A percentile compares a stretch with the other conserved stretches of the same genome.
Conservation (phyloP, 2,329 filamentous ascomycete species). For the Epichloe bromicola region DNA sequence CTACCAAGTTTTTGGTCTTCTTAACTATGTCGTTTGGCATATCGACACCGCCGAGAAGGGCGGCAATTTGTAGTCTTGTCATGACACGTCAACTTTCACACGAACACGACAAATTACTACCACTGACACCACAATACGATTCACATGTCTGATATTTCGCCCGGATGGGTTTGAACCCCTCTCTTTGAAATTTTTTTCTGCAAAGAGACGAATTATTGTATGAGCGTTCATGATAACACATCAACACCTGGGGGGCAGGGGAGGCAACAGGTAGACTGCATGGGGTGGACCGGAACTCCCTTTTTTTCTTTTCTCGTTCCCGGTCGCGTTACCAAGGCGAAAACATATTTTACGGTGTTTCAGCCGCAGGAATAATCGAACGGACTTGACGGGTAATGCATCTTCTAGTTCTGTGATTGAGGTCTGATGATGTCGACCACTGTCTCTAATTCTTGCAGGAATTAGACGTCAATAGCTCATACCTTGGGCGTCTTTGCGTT, state of each 20-base stretch:
- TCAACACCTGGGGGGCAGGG: neutral
- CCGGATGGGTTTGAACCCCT: constrained; percentile 9
- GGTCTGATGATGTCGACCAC: neutral
- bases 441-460: neutral
- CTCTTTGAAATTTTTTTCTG: constrained; percentile 7
- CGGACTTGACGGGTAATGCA: neutral
- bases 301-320: neutral
- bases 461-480: neutral
- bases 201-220: constrained; percentile 10
- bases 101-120: neutral
- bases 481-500: neutral
- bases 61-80: constrained; percentile 48
- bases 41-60: constrained; percentile 93
- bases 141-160: constrained; percentile 13
- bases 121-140: constrained; percentile 6
- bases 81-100: neutral
- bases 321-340: neutral
- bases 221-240: constrained; percentile 16
- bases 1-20: constrained; percentile 81
- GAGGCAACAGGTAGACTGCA: neutral
- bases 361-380: neutral
- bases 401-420: neutral
- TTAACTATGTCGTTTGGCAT: constrained; percentile 98
- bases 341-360: neutral
- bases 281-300: neutral